Evolutionary conservation across 1,139 yeast species (phyloP).

Genomic region (Nakaseomyces sp.): DNA sequence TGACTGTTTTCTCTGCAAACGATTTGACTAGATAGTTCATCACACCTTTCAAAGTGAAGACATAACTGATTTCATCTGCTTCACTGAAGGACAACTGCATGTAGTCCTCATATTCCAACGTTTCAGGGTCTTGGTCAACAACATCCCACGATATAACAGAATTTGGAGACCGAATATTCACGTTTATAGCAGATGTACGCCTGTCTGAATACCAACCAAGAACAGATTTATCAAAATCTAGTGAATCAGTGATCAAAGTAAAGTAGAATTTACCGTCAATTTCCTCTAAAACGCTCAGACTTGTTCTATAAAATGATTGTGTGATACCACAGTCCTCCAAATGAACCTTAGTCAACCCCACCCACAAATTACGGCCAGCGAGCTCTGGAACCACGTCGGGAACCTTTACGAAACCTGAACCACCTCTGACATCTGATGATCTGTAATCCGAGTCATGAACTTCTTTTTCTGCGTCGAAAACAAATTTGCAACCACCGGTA

Average conservation of each 20-base stretch:
- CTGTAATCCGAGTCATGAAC: background rate
- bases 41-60: background rate
- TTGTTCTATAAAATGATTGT: background rate
- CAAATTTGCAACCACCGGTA: conserved; percentile 34
- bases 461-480: background rate
- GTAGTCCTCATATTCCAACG: conserved; percentile 2
- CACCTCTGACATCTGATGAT: background rate
- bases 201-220: background rate
- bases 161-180: conserved; percentile 1
- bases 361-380: background rate
- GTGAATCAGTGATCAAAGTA: background rate
- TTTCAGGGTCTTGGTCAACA: conserved; percentile 7
- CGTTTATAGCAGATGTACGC: background rate
- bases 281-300: background rate
- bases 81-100: conserved; percentile 3
- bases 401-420: background rate
- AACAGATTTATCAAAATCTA: conserved; percentile 1
- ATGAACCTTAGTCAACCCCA: background rate
- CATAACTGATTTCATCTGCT: background rate
- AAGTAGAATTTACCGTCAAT: background rate
- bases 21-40: background rate
- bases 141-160: conserved; percentile 6
- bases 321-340: conserved; percentile 1
- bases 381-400: conserved; percentile 1
- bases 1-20: background rate